Conservation (phyloP, 2,329 filamentous ascomycete genomes). For the Sarocladiaceae sp. region DNA sequence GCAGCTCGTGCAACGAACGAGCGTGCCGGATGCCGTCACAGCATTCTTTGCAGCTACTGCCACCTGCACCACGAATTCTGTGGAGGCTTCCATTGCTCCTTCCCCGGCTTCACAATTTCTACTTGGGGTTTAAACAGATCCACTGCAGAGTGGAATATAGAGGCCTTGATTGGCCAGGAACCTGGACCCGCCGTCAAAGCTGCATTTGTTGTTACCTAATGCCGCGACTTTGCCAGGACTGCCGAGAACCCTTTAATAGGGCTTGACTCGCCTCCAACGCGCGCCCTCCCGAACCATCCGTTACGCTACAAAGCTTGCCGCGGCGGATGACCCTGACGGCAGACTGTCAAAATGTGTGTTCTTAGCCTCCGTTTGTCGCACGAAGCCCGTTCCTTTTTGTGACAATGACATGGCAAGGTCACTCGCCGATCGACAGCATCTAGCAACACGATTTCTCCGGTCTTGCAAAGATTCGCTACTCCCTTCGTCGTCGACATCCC, state of each 20-base stretch:
- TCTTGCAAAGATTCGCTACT: too few species aligned
- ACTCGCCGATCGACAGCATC: too few species aligned
- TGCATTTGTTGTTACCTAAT: conserved; percentile 7
- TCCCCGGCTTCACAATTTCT: background rate
- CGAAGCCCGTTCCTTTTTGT: too few species aligned
- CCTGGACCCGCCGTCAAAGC: background rate
- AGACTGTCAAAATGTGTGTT: too few species aligned
- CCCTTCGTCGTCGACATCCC: too few species aligned
- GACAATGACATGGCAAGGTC: too few species aligned
- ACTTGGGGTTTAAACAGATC: background rate
- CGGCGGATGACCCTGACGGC: too few species aligned
- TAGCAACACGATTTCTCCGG: too few species aligned
- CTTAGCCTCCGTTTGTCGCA: too few species aligned
- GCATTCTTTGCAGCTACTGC: conserved; percentile 6
- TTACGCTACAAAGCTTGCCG: too few species aligned
- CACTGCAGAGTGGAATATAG: background rate
- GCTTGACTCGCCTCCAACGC: background rate
- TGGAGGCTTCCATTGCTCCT: background rate
- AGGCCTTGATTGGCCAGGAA: background rate
- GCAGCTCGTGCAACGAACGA: background rate
- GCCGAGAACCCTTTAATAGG: background rate
- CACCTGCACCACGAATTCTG: background rate
- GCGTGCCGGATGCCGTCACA: conserved; percentile 6
- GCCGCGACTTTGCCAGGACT: background rate
- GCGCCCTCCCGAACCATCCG: too few species aligned